Evolutionary conservation across 768 basidiomycete genomes (phyloP).

Genomic region (Amanita jacksonii): DNA sequence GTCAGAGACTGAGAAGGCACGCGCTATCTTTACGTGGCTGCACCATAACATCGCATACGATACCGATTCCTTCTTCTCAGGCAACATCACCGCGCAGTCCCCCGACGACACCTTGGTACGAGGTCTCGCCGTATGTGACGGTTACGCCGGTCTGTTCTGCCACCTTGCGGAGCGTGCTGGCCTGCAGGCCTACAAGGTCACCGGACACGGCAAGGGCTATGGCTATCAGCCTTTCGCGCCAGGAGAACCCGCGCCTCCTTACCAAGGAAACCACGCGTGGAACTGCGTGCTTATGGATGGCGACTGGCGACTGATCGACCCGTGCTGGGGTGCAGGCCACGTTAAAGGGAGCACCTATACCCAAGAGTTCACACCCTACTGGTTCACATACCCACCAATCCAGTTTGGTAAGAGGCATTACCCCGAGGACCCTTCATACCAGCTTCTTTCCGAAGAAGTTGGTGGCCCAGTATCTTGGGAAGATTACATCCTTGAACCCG

Average conservation of each 20-base stretch:
- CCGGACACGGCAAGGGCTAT: conserved; percentile 38
- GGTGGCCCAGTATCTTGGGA: conserved; percentile 32
- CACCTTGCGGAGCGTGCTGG: conserved; percentile 29
- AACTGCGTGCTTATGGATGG: conserved; percentile 35
- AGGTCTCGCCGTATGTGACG: conserved; percentile 41
- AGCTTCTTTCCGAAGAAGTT: conserved; percentile 28
- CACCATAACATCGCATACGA: conserved; percentile 40
- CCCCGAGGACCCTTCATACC: conserved; percentile 34
- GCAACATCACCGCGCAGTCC: conserved; percentile 26
- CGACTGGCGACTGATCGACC: conserved; percentile 37
- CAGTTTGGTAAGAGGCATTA: conserved; percentile 37
- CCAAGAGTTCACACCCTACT: conserved; percentile 26
- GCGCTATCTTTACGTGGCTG: conserved; percentile 39
- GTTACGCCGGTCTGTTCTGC: conserved; percentile 36
- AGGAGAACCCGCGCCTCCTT: conserved; percentile 25
- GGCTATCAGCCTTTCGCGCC: conserved; percentile 26
- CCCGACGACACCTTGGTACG: conserved; percentile 29
- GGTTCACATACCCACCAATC: conserved; percentile 31
- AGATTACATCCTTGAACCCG: conserved; percentile 34
- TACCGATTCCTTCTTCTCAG: conserved; percentile 31
- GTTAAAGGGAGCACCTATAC: conserved; percentile 25
- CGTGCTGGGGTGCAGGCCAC: conserved; percentile 41
- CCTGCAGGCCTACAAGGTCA: conserved; percentile 30
- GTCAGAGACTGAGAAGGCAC: conserved; percentile 33
- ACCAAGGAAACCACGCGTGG: conserved; percentile 37